phyloP scores from a whole-genome alignment of 768 basidiomycete genomes.

The Hygrocybe coccinea region DNA sequence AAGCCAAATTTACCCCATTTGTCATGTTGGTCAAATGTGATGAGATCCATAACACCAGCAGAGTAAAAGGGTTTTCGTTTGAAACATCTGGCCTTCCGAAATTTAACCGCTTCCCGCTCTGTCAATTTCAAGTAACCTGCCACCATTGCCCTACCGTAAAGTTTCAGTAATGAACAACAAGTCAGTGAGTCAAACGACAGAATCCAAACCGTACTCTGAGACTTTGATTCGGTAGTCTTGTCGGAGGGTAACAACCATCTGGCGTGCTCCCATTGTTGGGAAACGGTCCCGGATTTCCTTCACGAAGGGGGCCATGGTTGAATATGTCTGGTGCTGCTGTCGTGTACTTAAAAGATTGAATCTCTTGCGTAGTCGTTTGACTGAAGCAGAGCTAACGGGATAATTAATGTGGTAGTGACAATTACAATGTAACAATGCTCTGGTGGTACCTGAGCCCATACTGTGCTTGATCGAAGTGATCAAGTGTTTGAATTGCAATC shows the following conservation, averaged over 20 bases:
- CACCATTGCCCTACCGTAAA: too few species aligned
- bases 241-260: constrained; percentile 1
- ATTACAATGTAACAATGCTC: too few species aligned
- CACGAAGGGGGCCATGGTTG: background rate
- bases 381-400: background rate
- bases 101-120: constrained; percentile 1
- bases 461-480: too few species aligned
- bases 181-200: background rate
- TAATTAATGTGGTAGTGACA: too few species aligned
- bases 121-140: too few species aligned
- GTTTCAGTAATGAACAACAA: background rate
- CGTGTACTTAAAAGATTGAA: constrained; percentile 6
- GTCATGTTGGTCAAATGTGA: constrained; percentile 34
- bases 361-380: constrained; percentile 1
- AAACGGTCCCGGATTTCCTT: constrained; percentile 1
- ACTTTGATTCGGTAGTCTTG: constrained; percentile 9
- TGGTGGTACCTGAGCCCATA: too few species aligned
- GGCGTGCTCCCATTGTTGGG: constrained; percentile 8
- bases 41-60: constrained; percentile 33
- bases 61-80: constrained; percentile 24
- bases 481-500: too few species aligned
- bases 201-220: constrained; percentile 10
- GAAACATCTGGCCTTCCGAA: constrained; percentile 15
- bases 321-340: constrained; percentile 5
- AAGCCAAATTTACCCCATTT: constrained; percentile 35